Percentiles rank a stretch among this genome's conserved stretches.
Conservation (phyloP, 805 yeast genomes). For the Candida bentonensis region DNA sequence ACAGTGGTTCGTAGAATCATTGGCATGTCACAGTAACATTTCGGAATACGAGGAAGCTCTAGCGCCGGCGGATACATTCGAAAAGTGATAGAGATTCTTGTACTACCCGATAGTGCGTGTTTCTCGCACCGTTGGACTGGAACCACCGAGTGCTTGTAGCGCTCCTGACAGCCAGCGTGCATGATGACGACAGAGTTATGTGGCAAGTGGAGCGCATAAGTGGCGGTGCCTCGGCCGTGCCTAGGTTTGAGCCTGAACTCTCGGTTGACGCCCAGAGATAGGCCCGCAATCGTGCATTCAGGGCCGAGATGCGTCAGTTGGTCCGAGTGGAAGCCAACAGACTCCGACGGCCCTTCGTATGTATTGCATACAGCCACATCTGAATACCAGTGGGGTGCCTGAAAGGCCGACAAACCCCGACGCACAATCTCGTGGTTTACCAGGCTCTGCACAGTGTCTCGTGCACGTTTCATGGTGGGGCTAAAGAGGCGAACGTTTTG, state of each 20-base stretch:
- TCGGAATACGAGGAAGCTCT: conserved; percentile 22
- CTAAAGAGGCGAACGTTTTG: conserved; percentile 23
- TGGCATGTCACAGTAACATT: conserved; percentile 29
- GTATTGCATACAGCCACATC: conserved; percentile 42
- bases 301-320: conserved; percentile 62
- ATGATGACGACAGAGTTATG: conserved; percentile 58
- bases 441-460: conserved; percentile 25
- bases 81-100: conserved; percentile 53
- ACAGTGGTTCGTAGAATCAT: conserved; percentile 47
- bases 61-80: conserved; percentile 35
- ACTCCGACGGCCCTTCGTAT: conserved; percentile 34
- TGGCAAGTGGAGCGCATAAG: conserved; percentile 45
- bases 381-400: conserved; percentile 34
- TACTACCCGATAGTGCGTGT: conserved; percentile 35
- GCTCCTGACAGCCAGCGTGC: conserved; percentile 74
- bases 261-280: conserved; percentile 57
- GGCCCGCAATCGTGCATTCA: conserved; percentile 48
- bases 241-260: conserved; percentile 41
- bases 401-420: conserved; percentile 25
- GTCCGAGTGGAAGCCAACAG: conserved; percentile 68
- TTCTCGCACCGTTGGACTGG: conserved; percentile 26
- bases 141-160: conserved; percentile 52
- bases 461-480: conserved; percentile 28
- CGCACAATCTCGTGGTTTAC: conserved; percentile 26
- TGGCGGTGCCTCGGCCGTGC: conserved; percentile 17